Conservation (phyloP, 345 rosid genomes). For the Eutrema yunnanense region DNA sequence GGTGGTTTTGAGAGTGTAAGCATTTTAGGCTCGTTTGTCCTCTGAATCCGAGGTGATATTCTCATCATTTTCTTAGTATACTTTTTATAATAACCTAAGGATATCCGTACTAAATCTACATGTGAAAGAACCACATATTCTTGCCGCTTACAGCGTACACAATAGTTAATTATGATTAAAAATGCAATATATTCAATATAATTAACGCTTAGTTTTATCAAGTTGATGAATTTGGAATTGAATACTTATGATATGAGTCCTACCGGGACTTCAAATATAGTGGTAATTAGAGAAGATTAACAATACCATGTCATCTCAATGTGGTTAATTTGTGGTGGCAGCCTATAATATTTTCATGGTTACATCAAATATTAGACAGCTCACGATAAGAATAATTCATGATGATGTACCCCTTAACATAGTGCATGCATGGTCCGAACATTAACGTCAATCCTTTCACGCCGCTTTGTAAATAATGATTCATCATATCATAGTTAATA, state of each 20-base stretch:
- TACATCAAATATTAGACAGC: conserved; percentile 10
- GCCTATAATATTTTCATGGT: background rate
- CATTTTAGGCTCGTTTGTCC: background rate
- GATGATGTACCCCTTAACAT: conserved; percentile 24
- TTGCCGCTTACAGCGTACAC: background rate
- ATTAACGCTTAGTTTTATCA: background rate
- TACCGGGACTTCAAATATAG: background rate
- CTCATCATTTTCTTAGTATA: background rate
- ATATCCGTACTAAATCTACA: background rate
- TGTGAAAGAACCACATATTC: background rate
- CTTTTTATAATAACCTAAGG: background rate
- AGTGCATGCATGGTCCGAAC: conserved; percentile 24
- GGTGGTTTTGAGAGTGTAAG: background rate
- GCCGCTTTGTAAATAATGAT: conserved; percentile 28
- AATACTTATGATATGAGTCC: background rate
- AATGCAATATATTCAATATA: background rate
- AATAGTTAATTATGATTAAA: background rate
- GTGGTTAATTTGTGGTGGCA: background rate
- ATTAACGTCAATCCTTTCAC: conserved; percentile 23
- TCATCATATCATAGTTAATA: conserved; percentile 23
- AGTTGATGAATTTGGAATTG: background rate
- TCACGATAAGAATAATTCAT: background rate
- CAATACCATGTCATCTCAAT: background rate
- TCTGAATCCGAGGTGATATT: background rate
- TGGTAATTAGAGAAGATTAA: background rate